These are phyloP conservation scores for Neurospora sp. DNA, from an alignment of 495 filamentous ascomycete species.

Conservation along the genomic window DNA sequence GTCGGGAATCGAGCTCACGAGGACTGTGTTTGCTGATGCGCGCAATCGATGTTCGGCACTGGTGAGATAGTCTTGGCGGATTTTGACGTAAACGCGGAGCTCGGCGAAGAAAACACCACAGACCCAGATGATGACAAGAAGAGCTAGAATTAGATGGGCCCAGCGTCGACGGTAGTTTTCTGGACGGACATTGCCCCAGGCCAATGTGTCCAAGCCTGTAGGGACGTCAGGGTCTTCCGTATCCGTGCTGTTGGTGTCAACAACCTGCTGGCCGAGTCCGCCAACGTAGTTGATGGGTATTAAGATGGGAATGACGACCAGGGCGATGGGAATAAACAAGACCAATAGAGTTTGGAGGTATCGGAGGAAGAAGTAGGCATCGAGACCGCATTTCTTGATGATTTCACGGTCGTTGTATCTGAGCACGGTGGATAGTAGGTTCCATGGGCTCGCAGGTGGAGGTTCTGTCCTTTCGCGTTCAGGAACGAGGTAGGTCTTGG, in stretches of 20 bases:
- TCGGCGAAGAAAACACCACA: slow-evolving; percentile 85
- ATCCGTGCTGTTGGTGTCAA: slow-evolving; percentile 1
- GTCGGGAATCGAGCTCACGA: slow-evolving; percentile 79
- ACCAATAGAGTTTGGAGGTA: slow-evolving; percentile 89
- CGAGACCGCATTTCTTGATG: slow-evolving; percentile 88
- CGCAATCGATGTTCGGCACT: slow-evolving; percentile 87
- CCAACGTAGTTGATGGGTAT: slow-evolving; percentile 71
- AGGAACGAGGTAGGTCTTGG: slow-evolving; percentile 84
- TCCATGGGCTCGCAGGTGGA: slow-evolving; percentile 59
- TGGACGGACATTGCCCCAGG: slow-evolving; percentile 84
- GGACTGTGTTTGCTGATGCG: slow-evolving; percentile 91
- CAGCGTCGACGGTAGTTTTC: slow-evolving; percentile 66
- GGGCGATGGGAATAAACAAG: slow-evolving; percentile 75
- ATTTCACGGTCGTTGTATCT: slow-evolving; percentile 75
- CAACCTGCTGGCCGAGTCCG: slow-evolving; percentile 48
- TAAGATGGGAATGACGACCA: slow-evolving; percentile 74
- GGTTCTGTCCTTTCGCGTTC: slow-evolving; percentile 70
- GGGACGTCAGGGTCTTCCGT: slow-evolving; percentile 12
- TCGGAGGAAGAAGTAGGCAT: slow-evolving; percentile 96
- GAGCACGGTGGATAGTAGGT: slow-evolving; percentile 62
- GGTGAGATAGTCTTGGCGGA: slow-evolving; percentile 92
- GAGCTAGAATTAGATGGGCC: slow-evolving; percentile 77
- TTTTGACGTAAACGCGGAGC: slow-evolving; percentile 79
- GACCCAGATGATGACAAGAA: slow-evolving; percentile 72
- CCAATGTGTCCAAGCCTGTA: slow-evolving; percentile 64